phyloP scores from a whole-genome alignment of 257 asterid species.

The Avicennia marina region DNA sequence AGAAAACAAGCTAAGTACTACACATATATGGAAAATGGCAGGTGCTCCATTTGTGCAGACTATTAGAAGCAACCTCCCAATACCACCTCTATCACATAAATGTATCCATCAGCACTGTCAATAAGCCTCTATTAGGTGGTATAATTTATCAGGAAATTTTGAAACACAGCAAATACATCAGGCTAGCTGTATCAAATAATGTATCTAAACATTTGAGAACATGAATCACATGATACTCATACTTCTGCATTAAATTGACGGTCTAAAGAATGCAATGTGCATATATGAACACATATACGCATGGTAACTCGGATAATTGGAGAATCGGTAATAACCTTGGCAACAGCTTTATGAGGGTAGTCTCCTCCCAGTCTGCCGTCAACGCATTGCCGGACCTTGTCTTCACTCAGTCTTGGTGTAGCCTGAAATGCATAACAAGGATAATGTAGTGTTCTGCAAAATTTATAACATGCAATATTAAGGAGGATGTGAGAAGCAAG shows the following conservation, averaged over 20 bases:
- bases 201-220: not conserved
- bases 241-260: not conserved
- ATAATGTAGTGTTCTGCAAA: constrained; percentile 7
- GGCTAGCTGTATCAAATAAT: too few relatives aligned
- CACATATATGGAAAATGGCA: too few relatives aligned
- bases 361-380: constrained; percentile 5
- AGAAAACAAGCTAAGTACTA: too few relatives aligned
- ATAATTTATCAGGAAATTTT: too few relatives aligned
- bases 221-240: not conserved
- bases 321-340: not conserved
- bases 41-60: too few relatives aligned
- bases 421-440: not conserved
- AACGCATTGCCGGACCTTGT: constrained; percentile 4
- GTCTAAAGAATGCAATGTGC: too few relatives aligned
- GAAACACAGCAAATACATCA: too few relatives aligned
- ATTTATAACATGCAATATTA: not conserved
- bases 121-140: not conserved
- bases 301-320: too few relatives aligned
- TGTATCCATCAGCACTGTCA: too few relatives aligned
- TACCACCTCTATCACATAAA: too few relatives aligned
- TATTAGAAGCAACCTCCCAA: too few relatives aligned
- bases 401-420: constrained; percentile 1
- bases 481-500: not conserved
- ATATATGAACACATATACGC: too few relatives aligned
- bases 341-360: constrained; percentile 1